phyloP scores from a whole-genome alignment of 345 rosid genomes.

The Excoecaria cochinchinensis region DNA sequence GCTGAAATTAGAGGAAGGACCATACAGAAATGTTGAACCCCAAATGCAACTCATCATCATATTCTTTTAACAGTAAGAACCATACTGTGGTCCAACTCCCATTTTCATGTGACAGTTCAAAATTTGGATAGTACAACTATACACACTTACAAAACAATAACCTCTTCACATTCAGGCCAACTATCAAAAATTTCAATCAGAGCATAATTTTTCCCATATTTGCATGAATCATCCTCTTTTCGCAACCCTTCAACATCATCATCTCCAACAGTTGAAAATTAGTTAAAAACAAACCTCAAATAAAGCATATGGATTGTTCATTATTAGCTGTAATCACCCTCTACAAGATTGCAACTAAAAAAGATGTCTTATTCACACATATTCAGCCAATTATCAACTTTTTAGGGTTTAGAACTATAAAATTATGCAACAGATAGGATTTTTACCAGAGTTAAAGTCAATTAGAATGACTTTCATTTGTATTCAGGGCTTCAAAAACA shows the following conservation, averaged over 20 bases:
- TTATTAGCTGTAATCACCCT: no score
- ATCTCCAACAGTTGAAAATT: background rate
- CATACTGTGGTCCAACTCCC: background rate
- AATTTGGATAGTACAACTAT: background rate
- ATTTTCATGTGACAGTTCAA: background rate
- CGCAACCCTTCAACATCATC: background rate
- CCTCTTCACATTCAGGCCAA: background rate
- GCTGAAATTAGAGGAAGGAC: background rate
- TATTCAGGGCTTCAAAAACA: background rate
- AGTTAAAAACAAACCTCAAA: background rate
- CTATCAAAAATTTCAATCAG: background rate
- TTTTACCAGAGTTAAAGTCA: no score
- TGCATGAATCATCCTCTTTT: background rate
- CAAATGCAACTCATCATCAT: background rate
- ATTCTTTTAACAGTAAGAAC: background rate
- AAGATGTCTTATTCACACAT: background rate
- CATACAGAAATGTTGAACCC: background rate
- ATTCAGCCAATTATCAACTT: background rate
- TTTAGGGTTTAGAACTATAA: background rate
- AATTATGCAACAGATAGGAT: background rate
- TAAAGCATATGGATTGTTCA: background rate
- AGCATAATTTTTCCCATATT: background rate
- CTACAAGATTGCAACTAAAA: background rate
- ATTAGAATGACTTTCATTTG: background rate
- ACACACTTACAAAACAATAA: background rate